Evolutionary conservation across 1,284 basidiomycete genomes (phyloP), one percentile per base, ranked within the genome.

Genomic region (Lignosus rhinocerotis): DNA sequence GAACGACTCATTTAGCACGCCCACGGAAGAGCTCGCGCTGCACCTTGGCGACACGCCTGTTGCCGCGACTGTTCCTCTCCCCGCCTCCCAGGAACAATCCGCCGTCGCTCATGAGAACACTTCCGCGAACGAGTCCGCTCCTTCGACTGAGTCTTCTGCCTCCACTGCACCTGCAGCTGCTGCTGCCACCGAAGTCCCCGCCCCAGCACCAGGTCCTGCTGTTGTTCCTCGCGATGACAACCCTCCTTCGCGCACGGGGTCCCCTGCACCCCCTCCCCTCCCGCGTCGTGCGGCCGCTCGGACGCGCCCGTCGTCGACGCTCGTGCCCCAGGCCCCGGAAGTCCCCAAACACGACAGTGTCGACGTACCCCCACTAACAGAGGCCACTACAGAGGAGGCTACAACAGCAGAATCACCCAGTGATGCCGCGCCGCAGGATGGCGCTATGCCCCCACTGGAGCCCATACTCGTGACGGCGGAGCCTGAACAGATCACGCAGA

Each of bases 201-300:
- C 45, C 4, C 38, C 59, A 10, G 19, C n/a, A 17, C 19, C 34
- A 11, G 7, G 21, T 12, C 14, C 39, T 17, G 19, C 50, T 5
- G 21, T 16, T 12, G 50, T 46, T 12, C 25, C 33, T 12, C 9
- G 56, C 6, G 63, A 58, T 43, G 59, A 61, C 33, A 58, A 57
- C 36, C 53, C 64, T 10, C 64, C 61, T 0, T 62, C 67, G 41
- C 66, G 68, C 36, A 65, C 59, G 11, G 64, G 47, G 6, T 68
- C 67, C 3, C 70, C 72, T 30, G 72, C 70, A 0, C 81, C 84
- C 16, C 84, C 85, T 0, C 85, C 85, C 3, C 65, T 87, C 17
- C 85, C 85, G 0, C 73, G 83, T 45, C 72, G 84, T 51, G 84
- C 84, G 0, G 80, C 81, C 19, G 80, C 76, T 9, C 69, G 77